Evolutionary conservation across 228 moss, liverwort and hornwort genomes (phyloP).

Genomic region (Sphagnum magellanicum): DNA sequence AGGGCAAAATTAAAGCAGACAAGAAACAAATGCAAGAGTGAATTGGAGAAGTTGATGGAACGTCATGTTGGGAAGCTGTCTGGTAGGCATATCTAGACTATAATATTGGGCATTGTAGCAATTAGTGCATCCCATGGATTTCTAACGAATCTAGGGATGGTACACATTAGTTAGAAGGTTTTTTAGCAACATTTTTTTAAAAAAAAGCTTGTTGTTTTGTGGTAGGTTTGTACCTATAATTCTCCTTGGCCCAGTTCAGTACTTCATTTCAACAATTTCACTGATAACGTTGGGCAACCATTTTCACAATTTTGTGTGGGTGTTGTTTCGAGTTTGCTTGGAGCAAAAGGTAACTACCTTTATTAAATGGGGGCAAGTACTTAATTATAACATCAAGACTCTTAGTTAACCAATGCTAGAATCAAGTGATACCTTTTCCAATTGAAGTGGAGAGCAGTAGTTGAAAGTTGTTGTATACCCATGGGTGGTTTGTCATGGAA

Average conservation of each 20-base stretch:
- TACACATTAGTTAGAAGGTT: constrained; percentile 63
- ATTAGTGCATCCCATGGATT: constrained; percentile 31
- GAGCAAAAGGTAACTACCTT: constrained; percentile 90
- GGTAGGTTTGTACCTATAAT: constrained; percentile 66
- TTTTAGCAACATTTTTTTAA: constrained; percentile 54
- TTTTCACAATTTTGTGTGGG: constrained; percentile 64
- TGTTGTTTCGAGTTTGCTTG: constrained; percentile 77
- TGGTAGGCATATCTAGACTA: constrained; percentile 29
- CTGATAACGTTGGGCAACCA: constrained; percentile 40
- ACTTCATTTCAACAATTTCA: constrained; percentile 62
- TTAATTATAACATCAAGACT: not conserved
- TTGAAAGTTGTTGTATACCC: not conserved
- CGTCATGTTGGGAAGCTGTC: constrained; percentile 27
- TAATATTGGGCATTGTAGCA: constrained; percentile 53
- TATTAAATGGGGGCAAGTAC: constrained; percentile 98
- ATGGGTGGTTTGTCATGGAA: not conserved
- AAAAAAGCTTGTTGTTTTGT: constrained; percentile 67
- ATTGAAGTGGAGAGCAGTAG: not conserved
- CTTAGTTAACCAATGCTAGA: not conserved
- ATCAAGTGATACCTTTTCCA: not conserved
- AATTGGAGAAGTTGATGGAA: no score
- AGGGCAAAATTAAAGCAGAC: no score
- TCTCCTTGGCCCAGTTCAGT: constrained; percentile 52
- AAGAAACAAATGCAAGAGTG: no score
- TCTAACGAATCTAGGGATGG: constrained; percentile 56